These are phyloP conservation scores for Leccinum olivaceoglutinosum DNA, from an alignment of 1,284 basidiomycete genomes.

Conservation along the genomic window DNA sequence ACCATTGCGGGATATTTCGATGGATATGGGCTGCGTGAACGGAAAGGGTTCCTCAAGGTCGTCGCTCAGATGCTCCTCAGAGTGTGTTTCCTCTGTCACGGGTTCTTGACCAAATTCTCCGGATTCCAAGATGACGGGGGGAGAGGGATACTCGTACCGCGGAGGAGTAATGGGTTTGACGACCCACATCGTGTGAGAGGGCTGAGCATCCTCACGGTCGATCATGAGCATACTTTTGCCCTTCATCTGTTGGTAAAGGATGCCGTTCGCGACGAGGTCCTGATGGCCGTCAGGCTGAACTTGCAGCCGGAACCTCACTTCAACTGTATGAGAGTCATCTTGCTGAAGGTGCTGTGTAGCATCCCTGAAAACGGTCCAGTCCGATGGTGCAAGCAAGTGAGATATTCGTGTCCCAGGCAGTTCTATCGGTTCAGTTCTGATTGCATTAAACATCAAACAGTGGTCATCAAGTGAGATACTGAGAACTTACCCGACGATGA, in stretches of 20 bases:
- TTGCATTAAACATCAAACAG: slow-evolving; percentile 10
- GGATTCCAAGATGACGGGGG: slow-evolving; percentile 50
- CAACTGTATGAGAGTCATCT: slow-evolving; percentile 92
- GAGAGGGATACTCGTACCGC: slow-evolving; percentile 57
- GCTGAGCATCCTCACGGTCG: slow-evolving; percentile 79
- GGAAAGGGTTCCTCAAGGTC: slow-evolving; percentile 66
- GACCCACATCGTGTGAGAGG: slow-evolving; percentile 99
- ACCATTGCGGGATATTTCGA: slow-evolving; percentile 94
- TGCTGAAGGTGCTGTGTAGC: slow-evolving; percentile 83
- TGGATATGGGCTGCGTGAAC: slow-evolving; percentile 70
- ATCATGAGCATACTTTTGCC: slow-evolving; percentile 99
- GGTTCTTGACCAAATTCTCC: slow-evolving; percentile 51
- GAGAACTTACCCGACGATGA: slow-evolving; percentile 80
- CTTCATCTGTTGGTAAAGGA: slow-evolving; percentile 85
- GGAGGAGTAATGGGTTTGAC: slow-evolving; percentile 80
- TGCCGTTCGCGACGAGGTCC: slow-evolving; percentile 41
- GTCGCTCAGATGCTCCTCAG: slow-evolving; percentile 23
- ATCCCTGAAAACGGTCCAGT: slow-evolving; percentile 82
- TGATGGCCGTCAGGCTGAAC: slow-evolving; percentile 58
- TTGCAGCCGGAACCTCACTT: slow-evolving; percentile 85
- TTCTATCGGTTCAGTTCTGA: slow-evolving; percentile 80
- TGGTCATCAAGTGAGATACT: neutral
- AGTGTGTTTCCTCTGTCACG: slow-evolving; percentile 28
- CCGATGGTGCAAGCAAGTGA: slow-evolving; percentile 76
- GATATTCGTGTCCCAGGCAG: slow-evolving; percentile 81